Base-by-base conservation (phyloP, 164 flowering plant species). In the Euptelea pleiosperma region DNA sequence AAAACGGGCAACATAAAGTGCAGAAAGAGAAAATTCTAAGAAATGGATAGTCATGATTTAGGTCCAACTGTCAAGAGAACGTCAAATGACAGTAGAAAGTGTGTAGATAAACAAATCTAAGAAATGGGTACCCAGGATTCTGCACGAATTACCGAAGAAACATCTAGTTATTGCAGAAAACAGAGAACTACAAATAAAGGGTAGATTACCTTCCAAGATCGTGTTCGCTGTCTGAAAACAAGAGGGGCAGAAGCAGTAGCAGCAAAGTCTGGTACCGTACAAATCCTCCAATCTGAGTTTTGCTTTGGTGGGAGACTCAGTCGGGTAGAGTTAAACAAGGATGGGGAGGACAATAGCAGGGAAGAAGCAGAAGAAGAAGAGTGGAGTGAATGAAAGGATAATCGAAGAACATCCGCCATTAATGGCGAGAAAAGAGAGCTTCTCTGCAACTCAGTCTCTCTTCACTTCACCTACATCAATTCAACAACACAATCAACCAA, bases 361-460 rank as follows among this genome's bases (percentile, higher is more conserved):
- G 64, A 72, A 52, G 58, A 72, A 24, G n/a, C n/a, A n/a, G 65
- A 70, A 15, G 65, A 61, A 21, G 65, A 61, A 53, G 65, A 50
- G 29, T 65, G 66, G 18, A 64, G 64, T 28, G 72, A 46, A 15
- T 57, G 61, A 39, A 47, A 52, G 16, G 75, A 56, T 33, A 70
- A 49, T 31, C 79, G 45, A 51, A 78, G 44, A 55, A 64, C 79
- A 68, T 73, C 83, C 15, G 85, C 88, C 88, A 83, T 83, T 14
- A 44, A 52, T 62, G 59, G 37, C 30, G 44, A 37, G 24, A 35
- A 25, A 29, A 3, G 24, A 43, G 28, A 29, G 48, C 14, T 14
- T 62, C 26, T n/a, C 14, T 18, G 47, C 1, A 30, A 42, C 42
- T 44, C 31, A 46, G 34, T 16, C 21, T 34, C 10, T 31, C 26